Evolutionary conservation across 129 eudicot species (phyloP), one percentile per base, ranked within the genome.

Genomic region (Escallonia herrerae): DNA sequence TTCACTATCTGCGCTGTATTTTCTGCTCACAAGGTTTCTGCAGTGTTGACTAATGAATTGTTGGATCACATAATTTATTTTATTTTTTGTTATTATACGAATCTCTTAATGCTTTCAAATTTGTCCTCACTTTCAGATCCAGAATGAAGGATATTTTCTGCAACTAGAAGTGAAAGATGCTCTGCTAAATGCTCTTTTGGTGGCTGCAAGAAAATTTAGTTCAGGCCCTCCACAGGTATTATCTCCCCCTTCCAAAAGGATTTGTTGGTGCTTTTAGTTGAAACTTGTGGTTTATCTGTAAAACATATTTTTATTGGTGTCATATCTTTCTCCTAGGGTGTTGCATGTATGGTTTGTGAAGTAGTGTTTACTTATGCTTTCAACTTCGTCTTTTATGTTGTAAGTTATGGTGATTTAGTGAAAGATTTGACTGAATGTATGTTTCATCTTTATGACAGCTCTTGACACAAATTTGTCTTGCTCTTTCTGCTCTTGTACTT

Each of bases 211-310:
- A 71, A 84, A 76, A 72, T 91, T 85, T 79, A 79, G 83, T 78
- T 78, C 79, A 56, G 97, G 96, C 61, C 95, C 97, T 43, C 89
- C 95, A 43, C 97, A 91, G 97, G 97, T 91, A 54, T 60, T 70
- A 47, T 53, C 38, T 40, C 63, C 41, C 33, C 50, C 56, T 62
- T 58, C 64, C 37, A 10, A 60, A 64, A 55, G 56, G 64, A 65
- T 54, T 59, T 73, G 42, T 55, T 51, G 45, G 40, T 41, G n/a
- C 43, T 53, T 33, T 5, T 46, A 46, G 15, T 45, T 57, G 40
- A 52, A 66, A 37, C 43, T n/a, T 10, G 40, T 53, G 61, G 51
- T 65, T 41, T 42, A 7, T 54, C 8, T 40, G 22, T 38, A 15
- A 15, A 37, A 50, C 33, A 22, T 22, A 22, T 22, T 22, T 22